Evolutionary conservation across 1,139 yeast genomes (phyloP).

Genomic region (Diutina catenulata): DNA sequence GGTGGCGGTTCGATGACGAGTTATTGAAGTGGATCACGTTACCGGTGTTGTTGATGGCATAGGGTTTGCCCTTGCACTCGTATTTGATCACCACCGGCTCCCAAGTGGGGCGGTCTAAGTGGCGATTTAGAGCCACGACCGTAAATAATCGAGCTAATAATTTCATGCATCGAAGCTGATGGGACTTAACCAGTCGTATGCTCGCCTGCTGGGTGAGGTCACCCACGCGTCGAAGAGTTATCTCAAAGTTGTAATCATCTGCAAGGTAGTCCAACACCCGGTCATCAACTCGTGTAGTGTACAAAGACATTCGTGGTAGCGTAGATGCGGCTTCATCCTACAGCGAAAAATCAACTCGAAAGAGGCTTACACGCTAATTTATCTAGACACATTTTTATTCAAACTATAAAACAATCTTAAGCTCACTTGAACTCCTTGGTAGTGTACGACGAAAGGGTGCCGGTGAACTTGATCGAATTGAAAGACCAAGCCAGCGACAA

Average conservation of each 20-base stretch:
- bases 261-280: slow-evolving; percentile 11
- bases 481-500: slow-evolving; percentile 6
- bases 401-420: slow-evolving; percentile 6
- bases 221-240: slow-evolving; percentile 1
- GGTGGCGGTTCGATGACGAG: neutral
- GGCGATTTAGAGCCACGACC: neutral
- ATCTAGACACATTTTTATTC: neutral
- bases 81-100: neutral
- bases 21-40: neutral
- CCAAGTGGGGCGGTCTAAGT: neutral
- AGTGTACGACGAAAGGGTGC: slow-evolving; percentile 1
- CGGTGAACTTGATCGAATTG: slow-evolving; percentile 3
- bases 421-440: slow-evolving; percentile 5
- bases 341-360: too few relatives aligned
- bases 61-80: neutral
- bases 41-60: neutral
- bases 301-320: slow-evolving; percentile 9
- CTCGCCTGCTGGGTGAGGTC: neutral
- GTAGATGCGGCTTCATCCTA: too few relatives aligned
- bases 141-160: neutral
- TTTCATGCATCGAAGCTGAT: neutral
- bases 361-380: slow-evolving; percentile 5
- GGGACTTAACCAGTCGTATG: neutral
- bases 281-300: slow-evolving; percentile 12
- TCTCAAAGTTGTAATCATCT: slow-evolving; percentile 27